Evolutionary conservation across 192 early-diverging fungal species (phyloP), one percentile per base, ranked within the genome.

Genomic region (Coemansia sp.): DNA sequence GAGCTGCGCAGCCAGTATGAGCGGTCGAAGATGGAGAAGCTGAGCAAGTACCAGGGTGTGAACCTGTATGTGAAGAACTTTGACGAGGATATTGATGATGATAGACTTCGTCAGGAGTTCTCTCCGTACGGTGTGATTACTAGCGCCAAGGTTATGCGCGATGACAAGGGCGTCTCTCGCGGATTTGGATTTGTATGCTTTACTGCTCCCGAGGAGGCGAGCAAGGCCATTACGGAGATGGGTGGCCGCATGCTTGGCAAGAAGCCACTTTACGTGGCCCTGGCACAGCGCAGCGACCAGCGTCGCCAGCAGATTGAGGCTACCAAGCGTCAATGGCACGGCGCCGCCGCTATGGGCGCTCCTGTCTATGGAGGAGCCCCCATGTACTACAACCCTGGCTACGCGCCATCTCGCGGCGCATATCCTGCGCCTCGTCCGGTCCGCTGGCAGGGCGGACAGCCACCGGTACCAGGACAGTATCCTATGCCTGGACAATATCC

Each of bases 151-250:
- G 90, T 99, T 66, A 99, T 99, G 97, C 82, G 86, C 66, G 95
- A 99, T 76, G 97, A 99, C 42, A 90, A 89, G 83, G 84, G 83
- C 51, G 73, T 74, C 33, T 94, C 93, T 74, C 92, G 93, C 75
- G 95, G 96, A 36, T 99, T 99, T 66, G 97, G 97, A 17, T 99
- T 99, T 76, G 97, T 99, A 25, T 99, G 97, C 88, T 99, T 95
- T 88, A 93, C 93, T n/a, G 88, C 92, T 33, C 94, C 97, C 54
- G 96, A 97, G 73, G 97, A 99, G 85, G 96, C 97, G 52, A 95
- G 89, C 81, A 95, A 94, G 88, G 97, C 97, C 61, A 94, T 95
- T 51, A 90, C 94, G 61, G 97, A 98, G 85, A 98, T 98, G 96
- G 98, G 98, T 85, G 93, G 94, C 64, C 91, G 94, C 68, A 94